phyloP scores from a whole-genome alignment of 2,329 filamentous ascomycete species.

The Calonectria leucothoes region DNA sequence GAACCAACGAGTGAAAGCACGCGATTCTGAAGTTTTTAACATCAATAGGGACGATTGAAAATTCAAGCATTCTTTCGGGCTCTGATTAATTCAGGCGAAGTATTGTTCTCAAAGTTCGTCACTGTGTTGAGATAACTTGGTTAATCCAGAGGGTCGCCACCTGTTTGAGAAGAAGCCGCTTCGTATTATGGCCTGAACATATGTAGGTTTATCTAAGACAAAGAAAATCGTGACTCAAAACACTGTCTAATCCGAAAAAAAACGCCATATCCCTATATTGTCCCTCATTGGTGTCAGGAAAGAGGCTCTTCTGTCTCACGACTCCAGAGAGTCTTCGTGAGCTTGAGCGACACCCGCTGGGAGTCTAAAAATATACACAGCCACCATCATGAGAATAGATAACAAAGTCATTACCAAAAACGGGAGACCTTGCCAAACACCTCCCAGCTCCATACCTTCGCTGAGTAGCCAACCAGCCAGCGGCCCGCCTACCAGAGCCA shows the following conservation, averaged over 20 bases:
- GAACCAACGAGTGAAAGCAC: not conserved
- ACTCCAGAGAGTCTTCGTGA: slow-evolving; percentile 14
- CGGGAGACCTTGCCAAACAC: slow-evolving; percentile 61
- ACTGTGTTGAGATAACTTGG: not conserved
- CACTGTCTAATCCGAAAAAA: too few species aligned
- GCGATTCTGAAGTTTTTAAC: not conserved
- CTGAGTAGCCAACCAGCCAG: slow-evolving; percentile 59
- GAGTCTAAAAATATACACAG: slow-evolving; percentile 46
- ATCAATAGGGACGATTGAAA: not conserved
- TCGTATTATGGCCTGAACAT: not conserved
- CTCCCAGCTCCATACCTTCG: slow-evolving; percentile 58
- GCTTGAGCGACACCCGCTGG: slow-evolving; percentile 35
- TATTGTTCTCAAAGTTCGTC: not conserved
- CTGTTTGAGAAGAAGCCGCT: not conserved
- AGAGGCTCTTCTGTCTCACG: not conserved
- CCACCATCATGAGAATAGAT: slow-evolving; percentile 41
- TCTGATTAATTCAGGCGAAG: not conserved
- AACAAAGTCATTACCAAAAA: slow-evolving; percentile 54
- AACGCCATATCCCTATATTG: not conserved
- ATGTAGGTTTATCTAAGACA: not conserved
- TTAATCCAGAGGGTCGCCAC: not conserved
- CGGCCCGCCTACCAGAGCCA: slow-evolving; percentile 59
- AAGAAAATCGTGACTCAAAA: not conserved
- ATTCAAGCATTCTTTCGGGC: not conserved
- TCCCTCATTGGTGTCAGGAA: not conserved